Evolutionary conservation across 495 filamentous ascomycete species (phyloP).

Genomic region (Podospora anserina): DNA sequence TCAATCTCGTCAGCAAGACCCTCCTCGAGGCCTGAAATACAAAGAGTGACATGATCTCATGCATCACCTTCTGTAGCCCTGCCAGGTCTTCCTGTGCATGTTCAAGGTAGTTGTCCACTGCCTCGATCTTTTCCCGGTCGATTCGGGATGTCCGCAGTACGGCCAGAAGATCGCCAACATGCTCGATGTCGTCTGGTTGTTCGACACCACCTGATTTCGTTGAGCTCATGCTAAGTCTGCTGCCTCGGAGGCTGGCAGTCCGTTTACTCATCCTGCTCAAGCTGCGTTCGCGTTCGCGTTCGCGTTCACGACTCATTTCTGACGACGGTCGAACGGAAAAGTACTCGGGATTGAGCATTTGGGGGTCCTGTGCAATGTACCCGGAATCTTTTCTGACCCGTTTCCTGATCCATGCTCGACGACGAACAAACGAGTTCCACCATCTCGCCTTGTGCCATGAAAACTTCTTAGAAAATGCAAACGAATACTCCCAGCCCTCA

Average conservation of each 20-base stretch:
- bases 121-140: conserved; percentile 86
- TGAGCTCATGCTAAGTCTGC: conserved; percentile 28
- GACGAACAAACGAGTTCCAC: conserved; percentile 88
- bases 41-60: conserved; percentile 78
- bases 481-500: conserved; percentile 93
- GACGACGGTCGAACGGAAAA: conserved; percentile 68
- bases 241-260: conserved; percentile 20
- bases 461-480: conserved; percentile 72
- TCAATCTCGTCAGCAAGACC: conserved; percentile 67
- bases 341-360: conserved; percentile 77
- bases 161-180: conserved; percentile 62
- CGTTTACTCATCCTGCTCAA: conserved; percentile 28
- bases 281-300: background rate
- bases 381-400: conserved; percentile 61
- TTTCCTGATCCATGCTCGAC: conserved; percentile 83
- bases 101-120: conserved; percentile 72
- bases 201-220: conserved; percentile 13
- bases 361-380: conserved; percentile 42
- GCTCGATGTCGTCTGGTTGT: conserved; percentile 49
- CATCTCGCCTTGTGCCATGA: conserved; percentile 90
- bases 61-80: conserved; percentile 75
- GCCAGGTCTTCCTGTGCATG: conserved; percentile 74
- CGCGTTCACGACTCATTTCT: conserved; percentile 32
- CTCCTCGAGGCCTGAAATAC: conserved; percentile 85
- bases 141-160: conserved; percentile 66